Base-by-base conservation (phyloP, 805 yeast species). In the Barnettozyma salicaria region DNA sequence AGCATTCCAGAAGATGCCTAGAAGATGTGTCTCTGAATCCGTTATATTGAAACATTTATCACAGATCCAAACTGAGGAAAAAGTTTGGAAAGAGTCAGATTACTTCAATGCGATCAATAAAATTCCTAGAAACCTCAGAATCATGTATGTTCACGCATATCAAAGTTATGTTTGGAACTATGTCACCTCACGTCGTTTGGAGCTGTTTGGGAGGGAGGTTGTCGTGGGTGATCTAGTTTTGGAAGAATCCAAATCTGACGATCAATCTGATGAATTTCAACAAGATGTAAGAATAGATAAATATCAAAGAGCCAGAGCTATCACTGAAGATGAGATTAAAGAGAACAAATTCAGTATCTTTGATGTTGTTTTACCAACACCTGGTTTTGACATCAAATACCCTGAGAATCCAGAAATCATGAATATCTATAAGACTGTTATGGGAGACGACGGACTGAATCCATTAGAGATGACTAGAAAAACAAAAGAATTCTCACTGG, bases 71-170 rank as follows among this genome's bases (percentile, higher is more conserved):
- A 68, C 60, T 2, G 67, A 61, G 30, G 73, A 68, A 4, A 27
- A 27, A 5, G 20, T 20, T 6, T 80, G 66, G 50, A 55, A 69
- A 14, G 58, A 62, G 4, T 67, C 70, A 37, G 67, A 83, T n/a
- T 85, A 78, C 57, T 78, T 85, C 53, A 76, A 74, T 42, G 92
- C 95, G 3, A 71, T 94, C 30, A 79, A 83, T 81, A 76, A 87
- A 40, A 83, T 92, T 47, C 97, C 98, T 23, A 75, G 96, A 60
- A 89, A 89, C 56, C 67, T 92, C 56, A 71, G 96, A 57, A 76
- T 89, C 41, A 90, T 92, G 94, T 92, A 92, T 55, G 96, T 84
- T 3, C 99, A 92, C 61, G 96, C 98, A 4, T 94, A 94, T 59
- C 98, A 92, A 63, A 86, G 96, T 45, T 92, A 80, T 54, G 74